Evolutionary conservation across 768 basidiomycete species (phyloP).

Genomic region (Coprinopsis cinerea): DNA sequence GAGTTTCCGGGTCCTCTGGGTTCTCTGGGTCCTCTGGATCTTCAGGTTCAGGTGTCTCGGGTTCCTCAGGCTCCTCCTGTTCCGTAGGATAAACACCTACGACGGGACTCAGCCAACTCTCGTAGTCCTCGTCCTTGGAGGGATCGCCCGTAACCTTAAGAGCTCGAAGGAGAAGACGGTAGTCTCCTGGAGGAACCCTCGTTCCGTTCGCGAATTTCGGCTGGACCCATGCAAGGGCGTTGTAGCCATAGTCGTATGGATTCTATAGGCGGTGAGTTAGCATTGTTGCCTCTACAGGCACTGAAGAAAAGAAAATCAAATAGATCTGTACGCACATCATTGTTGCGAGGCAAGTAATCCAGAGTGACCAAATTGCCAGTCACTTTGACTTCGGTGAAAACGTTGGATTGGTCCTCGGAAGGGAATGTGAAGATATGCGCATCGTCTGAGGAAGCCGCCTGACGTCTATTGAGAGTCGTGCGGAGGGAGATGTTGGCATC

Average conservation of each 20-base stretch:
- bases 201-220: slow-evolving; percentile 43
- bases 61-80: not conserved
- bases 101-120: slow-evolving; percentile 41
- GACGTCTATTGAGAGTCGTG: slow-evolving; percentile 31
- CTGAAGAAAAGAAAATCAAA: not conserved
- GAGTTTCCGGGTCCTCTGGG: not conserved
- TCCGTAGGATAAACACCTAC: slow-evolving; percentile 45
- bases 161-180: slow-evolving; percentile 35
- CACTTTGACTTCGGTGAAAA: slow-evolving; percentile 34
- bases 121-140: slow-evolving; percentile 37
- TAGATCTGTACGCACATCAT: slow-evolving; percentile 28
- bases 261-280: slow-evolving; percentile 12
- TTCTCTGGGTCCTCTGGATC: not conserved
- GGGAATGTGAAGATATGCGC: slow-evolving; percentile 33
- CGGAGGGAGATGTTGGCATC: slow-evolving; percentile 33
- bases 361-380: slow-evolving; percentile 43
- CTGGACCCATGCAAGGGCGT: slow-evolving; percentile 20
- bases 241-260: slow-evolving; percentile 24
- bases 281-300: not conserved
- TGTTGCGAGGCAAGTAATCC: slow-evolving; percentile 43
- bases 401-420: slow-evolving; percentile 24
- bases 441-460: slow-evolving; percentile 5
- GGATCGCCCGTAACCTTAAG: slow-evolving; percentile 38
- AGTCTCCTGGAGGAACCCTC: slow-evolving; percentile 34
- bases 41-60: not conserved